Evolutionary conservation across 768 basidiomycete species (phyloP), one percentile per base, ranked within the genome.

Genomic region (Mycena filopes): DNA sequence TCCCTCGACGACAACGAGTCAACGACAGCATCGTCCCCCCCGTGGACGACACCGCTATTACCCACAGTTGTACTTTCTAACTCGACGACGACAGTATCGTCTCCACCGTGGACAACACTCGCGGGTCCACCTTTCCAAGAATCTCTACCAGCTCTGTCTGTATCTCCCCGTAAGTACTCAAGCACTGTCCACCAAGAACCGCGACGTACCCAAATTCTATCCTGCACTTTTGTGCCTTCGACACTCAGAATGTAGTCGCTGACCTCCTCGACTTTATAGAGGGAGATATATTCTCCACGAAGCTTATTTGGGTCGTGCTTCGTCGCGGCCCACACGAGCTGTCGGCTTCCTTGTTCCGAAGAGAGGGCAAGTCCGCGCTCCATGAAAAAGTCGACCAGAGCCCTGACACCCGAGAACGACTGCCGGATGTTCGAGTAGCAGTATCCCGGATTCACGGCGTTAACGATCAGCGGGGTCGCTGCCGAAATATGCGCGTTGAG

Each of bases 241-340:
- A 74, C 66, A 21, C 72, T 71, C 18, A 80, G 31, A 18, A 69
- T 36, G 21, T 46, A 69, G 47, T 78, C 76, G 36, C 76, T 74
- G 0, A 75, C 74, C 48, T 80, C 78, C 0, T 69, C 60, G 4
- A 77, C 67, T n/a, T 65, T 41, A 28, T 68, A 49, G 18, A 72
- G 46, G 7, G 71, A 71, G 12, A 79, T 66, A 71, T 77, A 80
- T 20, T 72, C 72, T 20, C 79, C 79, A 5, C 71, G 69, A 59
- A 80, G 29, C 26, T 66, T 58, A 1, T 75, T 68, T 26, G 66
- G 57, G 15, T 50, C 46, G 0, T 72, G 67, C 15, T 63, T 47
- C 20, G 78, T 29, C 6, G 77, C 73, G 13, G 76, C 79, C 71
- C 72, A 80, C 13, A 80, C 71, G 1, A 78, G 63, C 58, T 77